Evolutionary conservation across 495 filamentous ascomycete species (phyloP), one percentile per base, ranked within the genome.

Genomic region (Penicillium taxi): DNA sequence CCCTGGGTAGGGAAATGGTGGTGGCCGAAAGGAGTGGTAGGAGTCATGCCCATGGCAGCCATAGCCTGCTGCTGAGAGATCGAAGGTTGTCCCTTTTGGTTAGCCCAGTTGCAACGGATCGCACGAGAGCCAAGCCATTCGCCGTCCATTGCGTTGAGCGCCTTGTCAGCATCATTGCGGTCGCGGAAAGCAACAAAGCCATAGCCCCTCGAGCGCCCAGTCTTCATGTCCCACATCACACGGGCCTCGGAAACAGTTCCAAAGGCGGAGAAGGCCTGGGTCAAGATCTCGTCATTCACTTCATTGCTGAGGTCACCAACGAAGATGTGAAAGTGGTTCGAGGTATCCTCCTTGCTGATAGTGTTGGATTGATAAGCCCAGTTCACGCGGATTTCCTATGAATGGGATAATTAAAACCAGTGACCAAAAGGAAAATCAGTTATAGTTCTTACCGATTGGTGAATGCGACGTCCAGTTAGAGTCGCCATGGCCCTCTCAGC

Each of bases 151-250:
- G 88, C 85, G 61, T 78, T 93, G 46, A 99, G 65, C 2, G 91
- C 91, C 65, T 96, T 94, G 61, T 99, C 93, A 11, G 91, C 91
- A 53, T 99, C 93, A 1, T 72, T 66, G 33, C 89, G 87, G 14
- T 99, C 91, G 39, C 91, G 82, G 77, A 95, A 99, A 27, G 91
- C 93, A 42, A 99, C 91, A 49, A 99, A 99, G 4, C 91, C 91
- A 52, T 99, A 99, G 32, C 91, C 91, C 45, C 91, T 84, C 32
- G 91, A 96, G 38, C 91, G 82, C 40, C 91, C 91, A 26, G 91
- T 99, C 73, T 99, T 99, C 91, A 99, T 99, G 56, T 99, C 91
- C 91, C 91, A 99, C 91, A 99, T 99, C 39, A 99, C 91, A 44
- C 91, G 87, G 40, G 91, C 91, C 64, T 99, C 91, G n/a, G 93